phyloP scores from a whole-genome alignment of 108 stramenopile genomes.

The Conticribra weissflogii region DNA sequence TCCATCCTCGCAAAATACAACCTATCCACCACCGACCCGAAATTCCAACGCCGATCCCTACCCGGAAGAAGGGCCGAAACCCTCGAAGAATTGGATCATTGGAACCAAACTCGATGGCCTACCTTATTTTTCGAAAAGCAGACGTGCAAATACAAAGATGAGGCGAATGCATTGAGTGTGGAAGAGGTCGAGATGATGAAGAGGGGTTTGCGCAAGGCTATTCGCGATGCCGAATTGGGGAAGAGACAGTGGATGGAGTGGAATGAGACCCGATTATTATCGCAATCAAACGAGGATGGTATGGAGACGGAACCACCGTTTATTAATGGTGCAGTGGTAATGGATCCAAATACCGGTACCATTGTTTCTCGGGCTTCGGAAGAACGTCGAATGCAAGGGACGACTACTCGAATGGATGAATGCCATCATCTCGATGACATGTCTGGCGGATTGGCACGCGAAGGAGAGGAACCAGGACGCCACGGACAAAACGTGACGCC shows the following conservation, averaged over 20 bases:
- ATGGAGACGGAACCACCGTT: neutral
- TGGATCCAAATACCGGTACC: slow-evolving; percentile 40
- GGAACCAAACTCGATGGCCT: slow-evolving; percentile 64
- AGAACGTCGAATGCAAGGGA: slow-evolving; percentile 28
- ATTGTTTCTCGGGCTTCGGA: slow-evolving; percentile 46
- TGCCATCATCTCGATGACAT: slow-evolving; percentile 1
- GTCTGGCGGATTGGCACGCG: too few relatives aligned
- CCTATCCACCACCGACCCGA: slow-evolving; percentile 8
- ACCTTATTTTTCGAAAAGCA: slow-evolving; percentile 65
- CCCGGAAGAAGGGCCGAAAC: slow-evolving; percentile 67
- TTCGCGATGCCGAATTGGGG: slow-evolving; percentile 44
- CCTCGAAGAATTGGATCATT: slow-evolving; percentile 60
- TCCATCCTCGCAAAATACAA: slow-evolving; percentile 38
- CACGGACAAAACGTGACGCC: too few relatives aligned
- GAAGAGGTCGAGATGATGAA: slow-evolving; percentile 48
- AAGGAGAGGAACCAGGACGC: too few relatives aligned
- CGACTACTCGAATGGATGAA: neutral
- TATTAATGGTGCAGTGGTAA: slow-evolving; percentile 51
- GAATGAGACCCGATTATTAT: slow-evolving; percentile 3
- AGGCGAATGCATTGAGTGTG: slow-evolving; percentile 45
- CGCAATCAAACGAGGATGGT: too few relatives aligned
- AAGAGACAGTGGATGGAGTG: slow-evolving; percentile 20
- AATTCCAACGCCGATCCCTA: slow-evolving; percentile 30
- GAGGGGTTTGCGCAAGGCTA: slow-evolving; percentile 38
- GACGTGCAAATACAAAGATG: slow-evolving; percentile 54